These are phyloP conservation scores for Quercus suber DNA, from an alignment of 306 rosid genomes.

Conservation along the genomic window DNA sequence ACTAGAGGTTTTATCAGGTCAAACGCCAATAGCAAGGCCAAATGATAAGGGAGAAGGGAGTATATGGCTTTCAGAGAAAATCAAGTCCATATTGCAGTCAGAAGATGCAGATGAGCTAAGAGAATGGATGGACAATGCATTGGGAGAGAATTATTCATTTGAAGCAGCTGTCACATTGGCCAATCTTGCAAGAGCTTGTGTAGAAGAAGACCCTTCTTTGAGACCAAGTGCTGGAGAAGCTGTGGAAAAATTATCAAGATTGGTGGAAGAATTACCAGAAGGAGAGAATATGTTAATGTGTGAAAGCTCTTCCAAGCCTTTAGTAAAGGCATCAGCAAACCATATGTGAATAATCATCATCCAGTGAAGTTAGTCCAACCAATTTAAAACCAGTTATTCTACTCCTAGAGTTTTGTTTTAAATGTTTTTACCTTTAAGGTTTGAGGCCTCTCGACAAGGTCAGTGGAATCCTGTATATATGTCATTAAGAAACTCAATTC, in stretches of 20 bases:
- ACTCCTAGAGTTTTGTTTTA: neutral
- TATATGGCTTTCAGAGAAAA: slow-evolving; percentile 52
- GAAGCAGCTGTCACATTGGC: slow-evolving; percentile 60
- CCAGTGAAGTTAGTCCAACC: neutral
- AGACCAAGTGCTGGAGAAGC: slow-evolving; percentile 71
- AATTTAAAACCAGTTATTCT: neutral
- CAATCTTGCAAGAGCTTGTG: slow-evolving; percentile 67
- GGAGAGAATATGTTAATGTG: slow-evolving; percentile 37
- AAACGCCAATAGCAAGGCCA: slow-evolving; percentile 54
- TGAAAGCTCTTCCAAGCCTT: slow-evolving; percentile 79
- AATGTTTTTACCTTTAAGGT: neutral
- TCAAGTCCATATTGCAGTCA: slow-evolving; percentile 46
- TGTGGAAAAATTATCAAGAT: slow-evolving; percentile 57
- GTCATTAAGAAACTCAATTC: slow-evolving; percentile 29
- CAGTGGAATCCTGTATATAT: slow-evolving; percentile 1
- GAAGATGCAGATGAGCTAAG: slow-evolving; percentile 60
- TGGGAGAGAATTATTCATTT: slow-evolving; percentile 64
- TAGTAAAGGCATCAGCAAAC: slow-evolving; percentile 50
- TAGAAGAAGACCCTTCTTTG: slow-evolving; percentile 56
- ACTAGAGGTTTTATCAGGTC: slow-evolving; percentile 67
- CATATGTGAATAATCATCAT: slow-evolving; percentile 26
- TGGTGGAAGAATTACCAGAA: slow-evolving; percentile 58
- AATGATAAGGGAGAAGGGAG: slow-evolving; percentile 47
- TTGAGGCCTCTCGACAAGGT: neutral
- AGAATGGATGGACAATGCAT: slow-evolving; percentile 76